Conservation (phyloP, 257 asterid genomes). For the Prunella vulgaris region DNA sequence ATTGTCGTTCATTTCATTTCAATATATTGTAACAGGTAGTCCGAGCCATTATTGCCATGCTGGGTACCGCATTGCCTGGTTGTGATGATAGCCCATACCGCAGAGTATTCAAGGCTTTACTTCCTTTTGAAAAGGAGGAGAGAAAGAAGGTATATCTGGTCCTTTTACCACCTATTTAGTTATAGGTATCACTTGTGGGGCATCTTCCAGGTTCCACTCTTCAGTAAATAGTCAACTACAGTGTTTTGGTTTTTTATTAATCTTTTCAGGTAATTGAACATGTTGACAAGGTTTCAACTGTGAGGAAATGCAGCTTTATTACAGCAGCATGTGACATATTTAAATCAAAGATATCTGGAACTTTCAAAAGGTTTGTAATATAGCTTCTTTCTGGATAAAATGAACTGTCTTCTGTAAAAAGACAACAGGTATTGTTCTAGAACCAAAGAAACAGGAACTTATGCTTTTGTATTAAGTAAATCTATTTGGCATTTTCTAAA, state of each 20-base stretch:
- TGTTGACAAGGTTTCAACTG: slow-evolving; percentile 73
- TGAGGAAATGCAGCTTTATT: slow-evolving; percentile 82
- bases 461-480: neutral
- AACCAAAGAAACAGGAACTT: neutral
- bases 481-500: neutral
- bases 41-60: slow-evolving; percentile 74
- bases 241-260: slow-evolving; percentile 20
- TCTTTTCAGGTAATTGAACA: slow-evolving; percentile 75
- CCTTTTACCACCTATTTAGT: slow-evolving; percentile 10
- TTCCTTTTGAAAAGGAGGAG: slow-evolving; percentile 81
- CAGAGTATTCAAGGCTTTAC: slow-evolving; percentile 75
- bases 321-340: slow-evolving; percentile 88
- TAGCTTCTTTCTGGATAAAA: neutral
- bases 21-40: slow-evolving; percentile 54
- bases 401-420: neutral
- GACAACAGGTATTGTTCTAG: neutral
- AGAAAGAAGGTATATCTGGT: slow-evolving; percentile 62
- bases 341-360: slow-evolving; percentile 87
- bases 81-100: slow-evolving; percentile 77
- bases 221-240: neutral
- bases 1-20: slow-evolving; percentile 22
- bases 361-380: slow-evolving; percentile 67
- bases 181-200: slow-evolving; percentile 8
- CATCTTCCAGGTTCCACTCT: slow-evolving; percentile 9
- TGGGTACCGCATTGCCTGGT: slow-evolving; percentile 81